A percentile compares a stretch with the other conserved stretches of the same genome.
Conservation (phyloP, 352 stramenopile species). For the Thraustochytrium striatum region DNA sequence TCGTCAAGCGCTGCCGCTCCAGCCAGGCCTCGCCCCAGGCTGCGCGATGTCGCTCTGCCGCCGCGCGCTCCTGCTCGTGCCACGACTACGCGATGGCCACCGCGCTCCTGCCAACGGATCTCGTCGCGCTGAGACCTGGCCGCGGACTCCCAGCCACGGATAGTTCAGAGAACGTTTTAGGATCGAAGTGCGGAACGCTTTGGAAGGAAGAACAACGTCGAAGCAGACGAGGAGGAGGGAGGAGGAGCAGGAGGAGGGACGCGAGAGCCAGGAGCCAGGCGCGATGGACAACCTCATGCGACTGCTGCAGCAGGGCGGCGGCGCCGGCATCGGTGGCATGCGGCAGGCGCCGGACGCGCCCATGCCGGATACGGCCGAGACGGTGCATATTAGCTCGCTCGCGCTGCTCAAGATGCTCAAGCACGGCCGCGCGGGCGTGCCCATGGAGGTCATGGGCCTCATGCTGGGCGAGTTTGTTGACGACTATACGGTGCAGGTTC, state of each 20-base stretch:
- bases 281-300: conserved; percentile 32
- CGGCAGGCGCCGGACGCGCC: background rate
- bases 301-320: conserved; percentile 41
- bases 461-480: conserved; percentile 99
- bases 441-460: conserved; percentile 99
- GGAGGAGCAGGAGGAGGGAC: too few species aligned
- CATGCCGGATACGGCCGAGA: conserved; percentile 72
- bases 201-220: background rate
- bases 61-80: too few species aligned
- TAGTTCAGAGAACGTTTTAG: too few species aligned
- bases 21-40: too few species aligned
- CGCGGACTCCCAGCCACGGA: too few species aligned
- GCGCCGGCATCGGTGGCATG: conserved; percentile 21
- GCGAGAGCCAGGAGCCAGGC: too few species aligned
- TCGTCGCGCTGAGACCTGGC: too few species aligned
- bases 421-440: conserved; percentile 94
- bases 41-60: too few species aligned
- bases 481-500: conserved; percentile 99
- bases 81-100: too few species aligned
- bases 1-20: too few species aligned
- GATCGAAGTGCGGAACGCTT: background rate
- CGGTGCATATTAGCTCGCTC: conserved; percentile 97
- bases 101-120: too few species aligned
- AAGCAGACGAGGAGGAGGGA: too few species aligned
- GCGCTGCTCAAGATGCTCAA: conserved; percentile 99